Evolutionary conservation across 768 basidiomycete species (phyloP).

Genomic region (Leccinum disarticulatum): DNA sequence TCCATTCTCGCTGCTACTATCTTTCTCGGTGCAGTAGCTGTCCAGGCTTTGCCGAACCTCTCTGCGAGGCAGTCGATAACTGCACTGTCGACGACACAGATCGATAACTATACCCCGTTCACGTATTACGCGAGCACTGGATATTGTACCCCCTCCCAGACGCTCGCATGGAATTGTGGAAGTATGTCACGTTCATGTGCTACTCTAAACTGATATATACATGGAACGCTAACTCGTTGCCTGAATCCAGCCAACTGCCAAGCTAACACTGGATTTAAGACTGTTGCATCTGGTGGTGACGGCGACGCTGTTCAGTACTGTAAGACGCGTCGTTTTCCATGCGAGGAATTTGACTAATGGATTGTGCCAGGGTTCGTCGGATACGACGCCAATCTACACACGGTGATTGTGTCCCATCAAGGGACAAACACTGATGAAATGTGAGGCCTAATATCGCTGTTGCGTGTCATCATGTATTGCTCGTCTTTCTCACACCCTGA

Average conservation of each 20-base stretch:
- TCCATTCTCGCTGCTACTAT: conserved; percentile 13
- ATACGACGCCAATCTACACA: conserved; percentile 40
- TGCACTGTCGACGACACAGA: conserved; percentile 39
- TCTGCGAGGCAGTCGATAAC: conserved; percentile 38
- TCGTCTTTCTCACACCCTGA: neutral
- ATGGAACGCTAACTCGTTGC: neutral
- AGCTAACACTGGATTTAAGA: conserved; percentile 44
- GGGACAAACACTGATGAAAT: conserved; percentile 33
- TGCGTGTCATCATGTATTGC: neutral
- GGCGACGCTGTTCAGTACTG: conserved; percentile 44
- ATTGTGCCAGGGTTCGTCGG: conserved; percentile 50
- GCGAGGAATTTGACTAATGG: neutral
- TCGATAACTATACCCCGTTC: conserved; percentile 46
- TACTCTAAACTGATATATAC: neutral
- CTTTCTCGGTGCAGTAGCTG: conserved; percentile 17
- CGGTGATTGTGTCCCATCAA: conserved; percentile 40
- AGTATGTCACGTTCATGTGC: conserved; percentile 32
- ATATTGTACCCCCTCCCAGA: conserved; percentile 45
- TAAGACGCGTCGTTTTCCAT: conserved; percentile 16
- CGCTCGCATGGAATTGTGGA: conserved; percentile 56
- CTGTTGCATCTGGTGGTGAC: conserved; percentile 49
- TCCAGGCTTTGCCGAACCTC: conserved; percentile 26
- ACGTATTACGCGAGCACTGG: conserved; percentile 51
- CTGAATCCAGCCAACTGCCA: conserved; percentile 23
- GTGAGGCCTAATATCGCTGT: conserved; percentile 14